Evolutionary conservation across 345 rosid genomes (phyloP).

Genomic region (Cardamine occulta): DNA sequence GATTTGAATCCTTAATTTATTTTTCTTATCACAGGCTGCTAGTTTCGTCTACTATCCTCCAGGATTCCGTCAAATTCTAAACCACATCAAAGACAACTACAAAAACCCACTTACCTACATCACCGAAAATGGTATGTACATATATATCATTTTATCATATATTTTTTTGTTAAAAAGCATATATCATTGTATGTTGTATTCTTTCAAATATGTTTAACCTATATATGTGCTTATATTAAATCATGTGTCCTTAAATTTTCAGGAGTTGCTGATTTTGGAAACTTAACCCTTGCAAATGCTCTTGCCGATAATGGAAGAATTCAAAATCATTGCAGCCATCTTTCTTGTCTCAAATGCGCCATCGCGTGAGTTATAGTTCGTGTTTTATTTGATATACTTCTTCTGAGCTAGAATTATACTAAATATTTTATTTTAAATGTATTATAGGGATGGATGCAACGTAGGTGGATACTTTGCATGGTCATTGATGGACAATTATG

Average conservation of each 20-base stretch:
- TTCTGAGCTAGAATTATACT: not conserved
- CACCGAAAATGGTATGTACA: constrained; percentile 35
- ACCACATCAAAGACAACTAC: constrained; percentile 27
- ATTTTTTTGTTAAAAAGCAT: not conserved
- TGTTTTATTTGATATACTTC: not conserved
- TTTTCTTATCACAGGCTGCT: not conserved
- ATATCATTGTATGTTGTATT: not conserved
- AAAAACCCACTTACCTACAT: constrained; percentile 40
- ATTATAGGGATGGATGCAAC: constrained; percentile 30
- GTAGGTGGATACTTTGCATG: constrained; percentile 39
- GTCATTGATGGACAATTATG: constrained; percentile 40
- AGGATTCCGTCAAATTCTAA: constrained; percentile 36
- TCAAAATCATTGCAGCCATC: too few relatives aligned
- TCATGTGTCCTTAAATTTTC: not conserved
- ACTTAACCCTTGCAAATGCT: constrained; percentile 1
- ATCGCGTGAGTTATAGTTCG: constrained; percentile 25
- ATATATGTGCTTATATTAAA: not conserved
- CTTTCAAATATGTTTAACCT: not conserved
- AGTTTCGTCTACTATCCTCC: constrained; percentile 34
- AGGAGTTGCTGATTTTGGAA: constrained; percentile 36
- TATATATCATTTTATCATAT: not conserved
- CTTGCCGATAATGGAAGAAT: too few relatives aligned
- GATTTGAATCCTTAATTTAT: not conserved
- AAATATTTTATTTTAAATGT: not conserved
- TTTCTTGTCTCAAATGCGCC: constrained; percentile 32